phyloP scores from a whole-genome alignment of 1,284 basidiomycete genomes.

The Cutaneotrichosporon mucoides region DNA sequence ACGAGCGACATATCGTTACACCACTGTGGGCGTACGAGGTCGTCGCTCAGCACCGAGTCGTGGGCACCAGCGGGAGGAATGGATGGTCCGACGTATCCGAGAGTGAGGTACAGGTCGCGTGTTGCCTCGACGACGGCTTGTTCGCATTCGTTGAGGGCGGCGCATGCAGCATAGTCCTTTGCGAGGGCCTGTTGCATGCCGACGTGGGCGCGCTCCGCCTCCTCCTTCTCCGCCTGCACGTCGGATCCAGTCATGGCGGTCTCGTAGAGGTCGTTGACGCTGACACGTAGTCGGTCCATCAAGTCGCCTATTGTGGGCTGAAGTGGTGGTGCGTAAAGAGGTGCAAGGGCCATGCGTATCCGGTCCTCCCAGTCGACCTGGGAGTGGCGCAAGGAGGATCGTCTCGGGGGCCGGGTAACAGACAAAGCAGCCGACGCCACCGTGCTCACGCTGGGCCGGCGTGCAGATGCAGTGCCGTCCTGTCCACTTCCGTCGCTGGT shows the following conservation, averaged over 20 bases:
- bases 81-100: slow-evolving; percentile 44
- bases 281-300: slow-evolving; percentile 33
- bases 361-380: slow-evolving; percentile 18
- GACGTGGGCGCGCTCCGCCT: slow-evolving; percentile 27
- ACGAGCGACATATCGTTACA: slow-evolving; percentile 36
- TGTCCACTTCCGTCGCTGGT: neutral
- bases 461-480: neutral
- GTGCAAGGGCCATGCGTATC: slow-evolving; percentile 20
- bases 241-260: slow-evolving; percentile 38
- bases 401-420: neutral
- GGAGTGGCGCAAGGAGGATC: neutral
- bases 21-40: slow-evolving; percentile 39
- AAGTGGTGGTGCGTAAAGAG: slow-evolving; percentile 7
- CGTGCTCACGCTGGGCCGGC: slow-evolving; percentile 1
- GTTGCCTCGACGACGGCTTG: slow-evolving; percentile 28
- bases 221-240: slow-evolving; percentile 39
- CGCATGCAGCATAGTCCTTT: slow-evolving; percentile 29
- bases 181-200: slow-evolving; percentile 26
- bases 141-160: slow-evolving; percentile 10
- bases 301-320: slow-evolving; percentile 20
- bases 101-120: slow-evolving; percentile 33
- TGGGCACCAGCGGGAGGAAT: slow-evolving; percentile 17
- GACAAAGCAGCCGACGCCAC: neutral
- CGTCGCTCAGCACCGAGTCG: slow-evolving; percentile 16
- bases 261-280: slow-evolving; percentile 38